Evolutionary conservation across 2,329 filamentous ascomycete species (phyloP).

Genomic region (Nemania sp.): DNA sequence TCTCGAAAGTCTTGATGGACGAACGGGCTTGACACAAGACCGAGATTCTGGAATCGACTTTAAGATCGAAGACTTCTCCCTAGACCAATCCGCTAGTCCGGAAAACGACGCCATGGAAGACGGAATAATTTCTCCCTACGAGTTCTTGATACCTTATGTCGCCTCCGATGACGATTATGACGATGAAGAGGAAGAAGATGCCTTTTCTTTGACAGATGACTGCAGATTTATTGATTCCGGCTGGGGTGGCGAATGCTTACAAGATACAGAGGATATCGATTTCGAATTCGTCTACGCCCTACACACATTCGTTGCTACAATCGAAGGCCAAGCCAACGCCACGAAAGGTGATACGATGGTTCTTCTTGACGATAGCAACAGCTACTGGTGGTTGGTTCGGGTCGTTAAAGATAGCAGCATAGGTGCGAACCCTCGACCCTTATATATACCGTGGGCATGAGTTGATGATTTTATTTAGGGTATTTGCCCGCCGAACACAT

Average conservation of each 20-base stretch:
- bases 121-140: constrained; percentile 49
- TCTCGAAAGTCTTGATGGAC: constrained; percentile 27
- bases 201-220: constrained; percentile 65
- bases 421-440: constrained; percentile 57
- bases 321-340: constrained; percentile 97
- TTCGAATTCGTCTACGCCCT: constrained; percentile 99
- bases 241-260: constrained; percentile 88
- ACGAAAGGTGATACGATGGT: constrained; percentile 99
- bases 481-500: constrained; percentile 98
- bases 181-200: constrained; percentile 76
- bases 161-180: constrained; percentile 77
- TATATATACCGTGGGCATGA: background rate
- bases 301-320: constrained; percentile 96
- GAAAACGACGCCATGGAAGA: constrained; percentile 42
- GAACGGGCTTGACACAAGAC: constrained; percentile 16
- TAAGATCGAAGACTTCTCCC: constrained; percentile 41
- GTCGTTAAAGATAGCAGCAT: constrained; percentile 99
- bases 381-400: constrained; percentile 99
- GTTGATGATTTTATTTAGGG: constrained; percentile 63
- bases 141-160: constrained; percentile 59
- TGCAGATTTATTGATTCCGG: constrained; percentile 75
- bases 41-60: constrained; percentile 39
- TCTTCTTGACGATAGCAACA: constrained; percentile 96
- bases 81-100: constrained; percentile 31
- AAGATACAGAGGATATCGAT: constrained; percentile 96